Percentiles rank a stretch among this genome's conserved stretches.
Conservation (phyloP, 371 early-diverging fungal species). For the Umbelopsis sp. region DNA sequence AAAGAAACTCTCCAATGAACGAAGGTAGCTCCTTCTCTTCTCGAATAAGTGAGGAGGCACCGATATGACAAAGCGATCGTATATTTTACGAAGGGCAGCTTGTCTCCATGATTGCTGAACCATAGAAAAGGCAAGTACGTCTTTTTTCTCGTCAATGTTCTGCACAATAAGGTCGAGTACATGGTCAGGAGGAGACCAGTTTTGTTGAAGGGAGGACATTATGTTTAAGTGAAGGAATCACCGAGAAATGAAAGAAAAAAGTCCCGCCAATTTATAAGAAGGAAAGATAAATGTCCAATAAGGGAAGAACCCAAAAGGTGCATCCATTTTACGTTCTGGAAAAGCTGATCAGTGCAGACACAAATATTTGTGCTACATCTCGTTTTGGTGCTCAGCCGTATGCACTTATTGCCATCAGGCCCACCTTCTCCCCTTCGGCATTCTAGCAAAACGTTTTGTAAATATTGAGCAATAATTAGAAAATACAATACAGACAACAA, state of each 20-base stretch:
- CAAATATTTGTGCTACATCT: not conserved
- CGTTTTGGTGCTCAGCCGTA: slow-evolving; percentile 11
- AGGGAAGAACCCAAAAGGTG: not conserved
- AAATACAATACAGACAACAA: not conserved
- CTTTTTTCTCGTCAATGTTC: not conserved
- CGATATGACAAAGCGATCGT: not conserved
- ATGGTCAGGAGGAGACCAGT: slow-evolving; percentile 3
- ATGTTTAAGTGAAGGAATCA: not conserved
- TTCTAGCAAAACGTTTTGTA: slow-evolving; percentile 1
- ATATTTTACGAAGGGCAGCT: not conserved
- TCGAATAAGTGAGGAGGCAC: not conserved
- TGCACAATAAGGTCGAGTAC: not conserved
- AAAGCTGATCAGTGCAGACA: slow-evolving; percentile 6
- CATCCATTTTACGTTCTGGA: not conserved
- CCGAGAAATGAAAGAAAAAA: too few species aligned
- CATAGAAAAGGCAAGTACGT: not conserved
- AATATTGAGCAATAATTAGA: not conserved
- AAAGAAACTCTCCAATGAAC: not conserved
- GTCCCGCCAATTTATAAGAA: too few species aligned
- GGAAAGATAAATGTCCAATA: not conserved
- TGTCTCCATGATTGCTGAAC: not conserved
- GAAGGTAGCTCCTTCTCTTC: not conserved
- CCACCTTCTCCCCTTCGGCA: slow-evolving; percentile 1
- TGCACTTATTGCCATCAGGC: slow-evolving; percentile 9
- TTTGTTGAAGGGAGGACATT: not conserved